These are phyloP conservation scores for Vitis hybrid DNA, from an alignment of 177 flowering plant species.

Conservation along the genomic window DNA sequence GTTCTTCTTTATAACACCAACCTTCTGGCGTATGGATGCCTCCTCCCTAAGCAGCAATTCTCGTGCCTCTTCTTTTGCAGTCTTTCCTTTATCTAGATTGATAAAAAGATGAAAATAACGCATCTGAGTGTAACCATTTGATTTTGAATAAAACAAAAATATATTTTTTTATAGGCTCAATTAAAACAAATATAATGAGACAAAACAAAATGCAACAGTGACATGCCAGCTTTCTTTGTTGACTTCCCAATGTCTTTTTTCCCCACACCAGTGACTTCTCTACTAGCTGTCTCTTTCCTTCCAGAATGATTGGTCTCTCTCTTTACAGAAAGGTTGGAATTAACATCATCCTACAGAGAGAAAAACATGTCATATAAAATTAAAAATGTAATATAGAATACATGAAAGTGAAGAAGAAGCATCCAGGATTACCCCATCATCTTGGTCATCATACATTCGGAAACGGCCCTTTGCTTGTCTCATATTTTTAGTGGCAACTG, in stretches of 20 bases:
- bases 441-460: constrained; percentile 50
- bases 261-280: constrained; percentile 48
- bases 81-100: constrained; percentile 70
- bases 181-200: not conserved
- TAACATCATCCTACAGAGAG: constrained; percentile 40
- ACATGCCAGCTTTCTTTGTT: constrained; percentile 70
- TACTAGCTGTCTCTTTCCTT: constrained; percentile 48
- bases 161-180: not conserved
- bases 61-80: constrained; percentile 95
- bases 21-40: constrained; percentile 71
- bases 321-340: constrained; percentile 47
- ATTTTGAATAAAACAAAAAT: not conserved
- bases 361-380: not conserved
- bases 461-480: constrained; percentile 76
- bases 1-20: constrained; percentile 59
- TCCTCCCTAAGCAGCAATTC: constrained; percentile 81
- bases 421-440: constrained; percentile 35
- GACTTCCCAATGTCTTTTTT: constrained; percentile 71
- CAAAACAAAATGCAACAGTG: not conserved
- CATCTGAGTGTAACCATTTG: constrained; percentile 4
- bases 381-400: not conserved
- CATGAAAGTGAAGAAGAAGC: not conserved
- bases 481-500: constrained; percentile 52
- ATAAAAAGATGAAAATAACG: constrained; percentile 9
- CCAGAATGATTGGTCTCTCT: constrained; percentile 50